phyloP scores from a whole-genome alignment of 805 yeast genomes.

The Kuraishia hungarica region DNA sequence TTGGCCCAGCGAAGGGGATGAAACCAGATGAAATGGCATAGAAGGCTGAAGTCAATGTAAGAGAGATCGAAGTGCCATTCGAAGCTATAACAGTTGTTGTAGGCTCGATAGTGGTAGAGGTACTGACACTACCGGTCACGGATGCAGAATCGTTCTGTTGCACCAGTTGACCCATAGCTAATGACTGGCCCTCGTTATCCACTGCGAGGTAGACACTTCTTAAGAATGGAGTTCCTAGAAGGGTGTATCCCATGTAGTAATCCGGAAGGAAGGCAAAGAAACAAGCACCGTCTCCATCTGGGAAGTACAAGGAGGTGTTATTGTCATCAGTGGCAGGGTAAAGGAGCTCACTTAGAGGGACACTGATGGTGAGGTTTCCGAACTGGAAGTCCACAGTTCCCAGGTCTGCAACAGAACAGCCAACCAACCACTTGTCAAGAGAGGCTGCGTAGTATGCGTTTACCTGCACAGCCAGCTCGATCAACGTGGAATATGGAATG shows the following conservation, averaged over 20 bases:
- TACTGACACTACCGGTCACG: too few species aligned
- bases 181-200: constrained; percentile 44
- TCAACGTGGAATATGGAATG: constrained; percentile 47
- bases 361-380: constrained; percentile 39
- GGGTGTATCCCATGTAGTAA: constrained; percentile 35
- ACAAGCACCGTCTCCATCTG: constrained; percentile 52
- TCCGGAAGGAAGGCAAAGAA: constrained; percentile 42
- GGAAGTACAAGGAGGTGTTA: constrained; percentile 31
- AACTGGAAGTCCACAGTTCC: constrained; percentile 47
- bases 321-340: constrained; percentile 27
- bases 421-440: constrained; percentile 49
- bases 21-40: constrained; percentile 16
- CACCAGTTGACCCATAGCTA: constrained; percentile 48
- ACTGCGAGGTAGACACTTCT: constrained; percentile 49
- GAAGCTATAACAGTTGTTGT: neutral
- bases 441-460: constrained; percentile 51
- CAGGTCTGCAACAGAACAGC: constrained; percentile 41
- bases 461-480: constrained; percentile 59
- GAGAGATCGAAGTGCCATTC: neutral
- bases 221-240: constrained; percentile 54
- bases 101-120: too few species aligned
- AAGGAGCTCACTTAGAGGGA: constrained; percentile 42
- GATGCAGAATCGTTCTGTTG: neutral
- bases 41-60: neutral
- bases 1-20: constrained; percentile 22